Percentiles rank a stretch among this genome's conserved stretches.
These are phyloP conservation scores for Hypoxylon sp. DNA, from an alignment of 2,329 filamentous ascomycete species.

Conservation along the genomic window DNA sequence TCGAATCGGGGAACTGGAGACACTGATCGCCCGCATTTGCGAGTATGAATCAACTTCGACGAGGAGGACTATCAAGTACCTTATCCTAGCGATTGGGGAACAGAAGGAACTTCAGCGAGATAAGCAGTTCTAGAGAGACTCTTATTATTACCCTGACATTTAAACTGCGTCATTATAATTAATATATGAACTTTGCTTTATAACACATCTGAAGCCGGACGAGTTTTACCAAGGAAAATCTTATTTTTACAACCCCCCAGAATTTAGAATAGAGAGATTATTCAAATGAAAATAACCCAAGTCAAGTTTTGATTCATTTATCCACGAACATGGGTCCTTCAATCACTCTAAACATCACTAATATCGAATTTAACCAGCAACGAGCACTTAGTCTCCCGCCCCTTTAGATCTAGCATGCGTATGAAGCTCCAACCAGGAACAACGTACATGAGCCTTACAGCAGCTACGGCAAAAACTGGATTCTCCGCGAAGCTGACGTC, in stretches of 20 bases:
- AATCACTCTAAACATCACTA: slow-evolving; percentile 55
- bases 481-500: slow-evolving; percentile 75
- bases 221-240: too few species aligned
- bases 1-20: background rate
- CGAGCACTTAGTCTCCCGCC: slow-evolving; percentile 74
- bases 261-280: too few species aligned
- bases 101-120: background rate
- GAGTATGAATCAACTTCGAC: background rate
- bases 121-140: too few species aligned
- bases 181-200: background rate
- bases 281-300: background rate
- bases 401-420: slow-evolving; percentile 75
- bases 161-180: background rate
- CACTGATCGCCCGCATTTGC: background rate
- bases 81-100: background rate
- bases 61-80: background rate
- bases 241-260: too few species aligned
- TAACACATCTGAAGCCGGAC: background rate
- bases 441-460: slow-evolving; percentile 72
- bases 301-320: background rate
- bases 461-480: slow-evolving; percentile 72
- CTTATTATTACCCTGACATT: background rate
- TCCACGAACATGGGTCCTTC: too few species aligned
- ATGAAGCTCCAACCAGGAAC: slow-evolving; percentile 74
- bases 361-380: slow-evolving; percentile 74